Base-by-base conservation (phyloP, 805 yeast genomes). In the Candida montana region DNA sequence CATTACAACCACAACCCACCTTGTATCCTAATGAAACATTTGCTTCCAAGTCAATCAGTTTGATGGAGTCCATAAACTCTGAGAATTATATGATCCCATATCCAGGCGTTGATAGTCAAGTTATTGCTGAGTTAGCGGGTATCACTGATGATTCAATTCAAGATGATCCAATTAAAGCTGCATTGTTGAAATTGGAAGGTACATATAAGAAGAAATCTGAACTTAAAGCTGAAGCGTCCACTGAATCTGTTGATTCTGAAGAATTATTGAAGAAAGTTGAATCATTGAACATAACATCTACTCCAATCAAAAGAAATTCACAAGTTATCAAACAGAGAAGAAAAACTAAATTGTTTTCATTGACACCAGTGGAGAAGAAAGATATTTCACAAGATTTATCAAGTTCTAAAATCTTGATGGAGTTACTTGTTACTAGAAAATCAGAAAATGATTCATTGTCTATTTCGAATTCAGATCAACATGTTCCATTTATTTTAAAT, bases 151-250 rank as follows among this genome's bases (percentile, higher is more conserved):
- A 83, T 35, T 71, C 80, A 0, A 65, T 74, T 32, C 69, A 66
- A 31, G 77, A 72, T 15, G 85, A 87, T 60, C 96, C 95, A 0
- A 67, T 89, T 12, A 73, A 71, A 39, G 77, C 79, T 35, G 89
- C 98, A 0, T 67, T 90, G 50, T 69, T 69, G 62, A 90, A 84
- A 61, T 67, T 91, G 24, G 95, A 86, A 62, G 98, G 96, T 1
- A 76, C 69, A 30, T 68, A 59, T 41, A 18, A 32, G n/a, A 55
- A 49, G 44, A 41, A 45, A 33, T 37, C 41, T 20, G 24, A 21
- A 21, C 24, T 21, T 9, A 30, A 38, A 7, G 35, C 33, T 8
- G 16, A 24, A 12, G 7, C 40, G 4, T 37, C 45, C 27, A 30
- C 21, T 27, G 37, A 27, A 11, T 51, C 57, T 2, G 48, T 45